Evolutionary conservation across 345 rosid species (phyloP).

Genomic region (Corymbia maculata): DNA sequence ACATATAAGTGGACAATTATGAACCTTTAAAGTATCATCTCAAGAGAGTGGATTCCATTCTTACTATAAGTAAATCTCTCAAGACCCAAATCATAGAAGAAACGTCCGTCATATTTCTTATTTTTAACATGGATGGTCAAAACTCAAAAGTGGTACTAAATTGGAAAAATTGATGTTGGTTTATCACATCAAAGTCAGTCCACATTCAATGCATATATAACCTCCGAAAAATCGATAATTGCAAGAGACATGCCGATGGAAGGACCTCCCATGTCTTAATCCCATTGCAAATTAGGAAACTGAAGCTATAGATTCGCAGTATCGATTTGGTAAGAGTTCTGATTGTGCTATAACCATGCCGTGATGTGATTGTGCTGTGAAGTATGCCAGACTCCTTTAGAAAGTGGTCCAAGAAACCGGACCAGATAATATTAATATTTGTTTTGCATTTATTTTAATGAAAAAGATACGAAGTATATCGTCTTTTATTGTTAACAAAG

Average conservation of each 20-base stretch:
- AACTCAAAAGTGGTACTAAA: neutral
- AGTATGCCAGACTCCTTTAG: too few relatives aligned
- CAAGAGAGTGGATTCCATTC: rapidly evolving
- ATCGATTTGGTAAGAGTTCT: too few relatives aligned
- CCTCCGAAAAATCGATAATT: neutral
- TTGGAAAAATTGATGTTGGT: neutral
- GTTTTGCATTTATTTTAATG: neutral
- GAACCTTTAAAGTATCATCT: neutral
- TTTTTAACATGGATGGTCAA: neutral
- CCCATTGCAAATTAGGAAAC: rapidly evolving
- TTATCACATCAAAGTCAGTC: neutral
- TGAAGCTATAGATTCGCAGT: rapidly evolving
- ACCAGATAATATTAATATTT: neutral
- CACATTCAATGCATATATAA: neutral
- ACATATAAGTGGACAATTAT: rapidly evolving
- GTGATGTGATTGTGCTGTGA: neutral
- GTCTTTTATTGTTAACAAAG: neutral
- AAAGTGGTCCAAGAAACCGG: neutral
- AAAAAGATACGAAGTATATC: neutral
- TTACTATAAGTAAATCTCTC: neutral
- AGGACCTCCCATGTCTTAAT: neutral
- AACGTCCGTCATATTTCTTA: neutral
- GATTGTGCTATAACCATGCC: rapidly evolving
- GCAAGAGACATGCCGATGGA: neutral
- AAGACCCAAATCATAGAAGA: neutral